Base-by-base conservation (phyloP, 805 yeast species). In the Cyberlindnera misumaiensis region DNA sequence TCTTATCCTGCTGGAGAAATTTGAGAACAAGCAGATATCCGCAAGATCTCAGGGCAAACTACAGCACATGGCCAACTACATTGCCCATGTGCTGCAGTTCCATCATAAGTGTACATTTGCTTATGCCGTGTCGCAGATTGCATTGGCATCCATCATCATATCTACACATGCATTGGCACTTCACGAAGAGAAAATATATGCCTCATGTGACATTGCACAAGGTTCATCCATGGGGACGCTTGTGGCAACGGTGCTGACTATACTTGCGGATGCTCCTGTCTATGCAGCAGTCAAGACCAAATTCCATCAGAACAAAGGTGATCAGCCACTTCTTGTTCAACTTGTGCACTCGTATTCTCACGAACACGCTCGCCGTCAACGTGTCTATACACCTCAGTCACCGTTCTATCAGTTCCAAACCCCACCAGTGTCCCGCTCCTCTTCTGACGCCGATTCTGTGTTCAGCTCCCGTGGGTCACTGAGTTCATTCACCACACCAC, bases 21-120 rank as follows among this genome's bases (percentile, higher is more conserved):
- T 15, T 6, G 20, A 36, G 10, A 26, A 26, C 22, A 16, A 27
- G 12, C 28, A 36, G 16, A 10, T 28, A 14, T 15, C 30, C 16
- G 15, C 14, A 16, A n/a, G 30, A 14, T 14, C 30, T 4, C n/a
- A 15, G 15, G 40, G 68, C 43, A 75, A 73, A 41, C 61, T 80
- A 44, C 76, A 73, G 49, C 59, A 68, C 34, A 74, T 81, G 42
- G 68, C 85, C 12, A 61, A 75, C 42, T 76, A 77, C 60, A 56
- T 82, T 32, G 78, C 87, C 51, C 88, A 82, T 53, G 62, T 81
- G 49, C 68, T 79, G 39, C 78, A 76, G 43, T 80, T 82, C 56
- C 74, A 79, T 53, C 71, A 75, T 36, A 71, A 70, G 42, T 60
- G 80, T 41, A 72, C 77, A 40, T 72, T 75, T 54, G 68, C 67